Evolutionary conservation across 164 flowering plant species (phyloP), one percentile per base, ranked within the genome.

Genomic region (Umbilicus rupestris): DNA sequence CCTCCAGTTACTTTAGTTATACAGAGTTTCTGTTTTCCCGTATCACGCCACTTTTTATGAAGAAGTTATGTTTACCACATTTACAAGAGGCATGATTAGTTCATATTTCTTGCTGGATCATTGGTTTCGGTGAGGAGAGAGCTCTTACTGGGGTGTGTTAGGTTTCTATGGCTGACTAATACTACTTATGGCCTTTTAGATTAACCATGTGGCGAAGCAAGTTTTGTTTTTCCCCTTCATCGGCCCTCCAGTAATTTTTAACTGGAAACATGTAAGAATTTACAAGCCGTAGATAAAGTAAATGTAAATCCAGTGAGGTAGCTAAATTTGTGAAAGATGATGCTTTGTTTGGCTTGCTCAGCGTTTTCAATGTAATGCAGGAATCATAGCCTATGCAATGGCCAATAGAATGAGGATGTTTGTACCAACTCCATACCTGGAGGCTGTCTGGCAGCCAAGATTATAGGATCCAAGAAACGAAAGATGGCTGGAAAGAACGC

Each of bases 71-170:
- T 15, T 52, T 26, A 26, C 26, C 30, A 26, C 30, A 52, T 20
- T 52, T 22, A 52, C 30, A 52, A 26, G 22, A 24, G 22, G 24
- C 58, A 7, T 52, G 58, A 8, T 52, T 19, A 2, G n/a, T 9
- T 49, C 55, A 49, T 49, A n/a, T n/a, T n/a, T n/a, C n/a, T n/a
- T n/a, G n/a, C n/a, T n/a, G 55, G 24, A 49, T 49, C 55, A 49
- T 49, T 19, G 10, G 1, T 5, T 49, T 49, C 9, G 5, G 55
- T 7, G 55, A 49, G 55, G 55, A 49, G n/a, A 49, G 55, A 6
- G 55, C 22, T 49, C 55, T 49, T 5, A 49, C 55, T 19, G 30
- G 30, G 10, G 15, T 24, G 30, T 7, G 29, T 52, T 22, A 29
- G 58, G 30, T 52, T 52, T 22, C 58, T 7, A 22, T 52, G 12